Evolutionary conservation across 345 rosid genomes (phyloP).

Genomic region (Aquilaria yunnanensis): DNA sequence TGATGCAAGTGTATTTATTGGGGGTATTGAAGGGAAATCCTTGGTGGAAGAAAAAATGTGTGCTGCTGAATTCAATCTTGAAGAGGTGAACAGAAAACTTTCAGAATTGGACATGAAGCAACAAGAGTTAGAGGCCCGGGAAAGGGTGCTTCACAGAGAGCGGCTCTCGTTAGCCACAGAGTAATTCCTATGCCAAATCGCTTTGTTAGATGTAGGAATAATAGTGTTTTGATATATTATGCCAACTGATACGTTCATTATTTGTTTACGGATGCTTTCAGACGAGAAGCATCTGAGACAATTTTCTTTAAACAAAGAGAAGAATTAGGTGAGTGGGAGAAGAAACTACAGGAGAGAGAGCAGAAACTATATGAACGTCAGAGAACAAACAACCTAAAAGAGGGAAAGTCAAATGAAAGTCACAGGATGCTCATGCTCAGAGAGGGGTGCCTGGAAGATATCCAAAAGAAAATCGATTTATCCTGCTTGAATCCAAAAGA

Average conservation of each 20-base stretch:
- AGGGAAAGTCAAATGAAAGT: slow-evolving; percentile 45
- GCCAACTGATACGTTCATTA: neutral
- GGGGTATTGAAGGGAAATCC: slow-evolving; percentile 49
- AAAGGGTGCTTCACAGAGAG: slow-evolving; percentile 52
- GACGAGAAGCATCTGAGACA: slow-evolving; percentile 75
- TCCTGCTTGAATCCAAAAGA: slow-evolving; percentile 43
- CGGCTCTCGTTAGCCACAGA: slow-evolving; percentile 60
- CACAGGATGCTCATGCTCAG: slow-evolving; percentile 41
- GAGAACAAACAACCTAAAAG: slow-evolving; percentile 43
- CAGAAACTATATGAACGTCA: slow-evolving; percentile 43
- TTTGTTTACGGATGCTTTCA: slow-evolving; percentile 16
- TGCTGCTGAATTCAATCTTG: slow-evolving; percentile 59
- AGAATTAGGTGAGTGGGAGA: slow-evolving; percentile 76
- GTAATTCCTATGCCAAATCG: slow-evolving; percentile 27
- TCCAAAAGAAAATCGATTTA: slow-evolving; percentile 40
- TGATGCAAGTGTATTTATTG: slow-evolving; percentile 55
- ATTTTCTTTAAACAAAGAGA: slow-evolving; percentile 64
- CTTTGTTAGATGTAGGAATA: slow-evolving; percentile 3
- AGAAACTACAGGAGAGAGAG: slow-evolving; percentile 41
- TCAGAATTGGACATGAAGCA: slow-evolving; percentile 61
- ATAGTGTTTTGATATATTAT: slow-evolving; percentile 5
- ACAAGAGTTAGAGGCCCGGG: slow-evolving; percentile 65
- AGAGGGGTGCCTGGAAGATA: slow-evolving; percentile 48
- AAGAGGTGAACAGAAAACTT: slow-evolving; percentile 51
- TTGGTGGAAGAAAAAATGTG: slow-evolving; percentile 45